These are phyloP conservation scores for Lepidium aucheri DNA, from an alignment of 345 rosid species.

Conservation along the genomic window DNA sequence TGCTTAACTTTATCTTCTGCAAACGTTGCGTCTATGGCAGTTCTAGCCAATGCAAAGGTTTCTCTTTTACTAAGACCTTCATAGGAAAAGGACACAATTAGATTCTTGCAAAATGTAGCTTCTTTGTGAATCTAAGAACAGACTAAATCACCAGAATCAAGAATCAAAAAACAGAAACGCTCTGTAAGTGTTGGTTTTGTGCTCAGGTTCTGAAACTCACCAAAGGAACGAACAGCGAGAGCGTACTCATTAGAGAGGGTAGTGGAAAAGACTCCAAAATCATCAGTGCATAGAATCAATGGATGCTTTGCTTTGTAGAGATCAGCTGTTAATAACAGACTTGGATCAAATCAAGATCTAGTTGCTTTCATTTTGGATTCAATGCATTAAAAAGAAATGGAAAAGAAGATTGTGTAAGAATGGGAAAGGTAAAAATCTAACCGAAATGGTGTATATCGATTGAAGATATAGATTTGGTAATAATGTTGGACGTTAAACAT, in stretches of 20 bases:
- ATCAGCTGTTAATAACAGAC: slow-evolving; percentile 44
- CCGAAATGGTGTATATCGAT: slow-evolving; percentile 87
- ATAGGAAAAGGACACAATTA: background rate
- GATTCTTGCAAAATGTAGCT: background rate
- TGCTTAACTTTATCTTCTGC: slow-evolving; percentile 58
- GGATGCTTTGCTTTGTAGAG: slow-evolving; percentile 71
- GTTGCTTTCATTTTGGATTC: background rate
- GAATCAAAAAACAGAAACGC: background rate
- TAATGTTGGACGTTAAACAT: slow-evolving; percentile 88
- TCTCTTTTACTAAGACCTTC: slow-evolving; percentile 61
- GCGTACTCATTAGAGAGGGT: slow-evolving; percentile 61
- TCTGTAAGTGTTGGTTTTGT: slow-evolving; percentile 1
- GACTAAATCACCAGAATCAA: background rate
- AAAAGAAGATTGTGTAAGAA: background rate
- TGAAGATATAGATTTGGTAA: slow-evolving; percentile 72
- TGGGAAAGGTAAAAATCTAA: slow-evolving; percentile 25
- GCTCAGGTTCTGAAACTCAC: slow-evolving; percentile 29
- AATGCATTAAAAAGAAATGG: background rate
- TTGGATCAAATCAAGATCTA: background rate
- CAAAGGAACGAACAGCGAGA: slow-evolving; percentile 67
- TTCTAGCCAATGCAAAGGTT: slow-evolving; percentile 56
- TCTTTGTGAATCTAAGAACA: background rate
- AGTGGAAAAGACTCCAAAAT: slow-evolving; percentile 82
- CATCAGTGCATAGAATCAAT: slow-evolving; percentile 75
- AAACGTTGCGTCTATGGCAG: slow-evolving; percentile 55